phyloP scores from a whole-genome alignment of 2,329 filamentous ascomycete genomes.

The Aspergillus tubingensis region DNA sequence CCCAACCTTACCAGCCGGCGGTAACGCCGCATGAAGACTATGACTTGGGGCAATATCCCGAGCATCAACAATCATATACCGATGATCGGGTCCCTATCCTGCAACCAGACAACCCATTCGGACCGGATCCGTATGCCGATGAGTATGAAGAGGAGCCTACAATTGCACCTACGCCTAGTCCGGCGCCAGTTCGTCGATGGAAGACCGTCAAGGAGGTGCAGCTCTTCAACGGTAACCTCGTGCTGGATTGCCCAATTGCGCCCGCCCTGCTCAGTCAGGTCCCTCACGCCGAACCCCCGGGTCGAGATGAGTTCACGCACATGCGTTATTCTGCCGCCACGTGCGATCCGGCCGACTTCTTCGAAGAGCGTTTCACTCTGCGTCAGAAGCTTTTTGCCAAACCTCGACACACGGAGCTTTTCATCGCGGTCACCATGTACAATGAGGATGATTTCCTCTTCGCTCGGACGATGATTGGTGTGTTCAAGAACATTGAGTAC shows the following conservation, averaged over 20 bases:
- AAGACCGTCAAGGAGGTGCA: constrained; percentile 99
- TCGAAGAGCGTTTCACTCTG: constrained; percentile 84
- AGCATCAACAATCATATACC: constrained; percentile 59
- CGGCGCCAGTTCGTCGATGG: constrained; percentile 76
- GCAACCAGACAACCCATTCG: constrained; percentile 61
- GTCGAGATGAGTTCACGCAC: constrained; percentile 77
- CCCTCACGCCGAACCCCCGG: constrained; percentile 73
- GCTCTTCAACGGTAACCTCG: constrained; percentile 92
- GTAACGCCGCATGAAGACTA: constrained; percentile 57
- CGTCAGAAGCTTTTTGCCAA: constrained; percentile 92
- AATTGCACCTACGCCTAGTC: constrained; percentile 49
- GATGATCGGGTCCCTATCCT: constrained; percentile 78
- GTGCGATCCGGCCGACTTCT: constrained; percentile 87
- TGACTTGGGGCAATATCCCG: constrained; percentile 57
- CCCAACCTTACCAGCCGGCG: constrained; percentile 74
- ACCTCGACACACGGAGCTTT: constrained; percentile 87
- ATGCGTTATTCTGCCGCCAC: constrained; percentile 92
- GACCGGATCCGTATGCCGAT: constrained; percentile 59
- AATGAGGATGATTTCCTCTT: constrained; percentile 98
- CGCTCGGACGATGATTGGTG: constrained; percentile 90
- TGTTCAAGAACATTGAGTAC: constrained; percentile 98
- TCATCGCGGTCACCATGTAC: constrained; percentile 98
- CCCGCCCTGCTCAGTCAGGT: constrained; percentile 84
- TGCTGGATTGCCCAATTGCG: constrained; percentile 93
- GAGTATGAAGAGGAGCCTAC: constrained; percentile 47